Evolutionary conservation across 1,284 basidiomycete genomes (phyloP).

Genomic region (Melampsora abietis-canadensis): DNA sequence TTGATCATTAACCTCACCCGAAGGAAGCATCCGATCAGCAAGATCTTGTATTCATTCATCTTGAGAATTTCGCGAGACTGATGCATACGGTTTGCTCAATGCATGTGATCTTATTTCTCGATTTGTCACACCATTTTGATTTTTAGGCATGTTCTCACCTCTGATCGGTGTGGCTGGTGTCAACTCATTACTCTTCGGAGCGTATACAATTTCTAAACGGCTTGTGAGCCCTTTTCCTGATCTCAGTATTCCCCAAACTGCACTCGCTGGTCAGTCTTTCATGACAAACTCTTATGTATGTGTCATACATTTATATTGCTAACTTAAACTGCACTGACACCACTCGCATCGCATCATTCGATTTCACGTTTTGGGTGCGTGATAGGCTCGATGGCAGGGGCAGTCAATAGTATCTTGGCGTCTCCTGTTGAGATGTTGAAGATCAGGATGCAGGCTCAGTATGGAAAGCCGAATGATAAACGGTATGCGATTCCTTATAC

Average conservation of each 20-base stretch:
- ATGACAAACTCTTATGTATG: background rate
- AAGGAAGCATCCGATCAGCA: background rate
- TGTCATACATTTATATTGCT: background rate
- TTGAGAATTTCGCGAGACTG: background rate
- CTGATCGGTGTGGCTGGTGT: slow-evolving; percentile 92
- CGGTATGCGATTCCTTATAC: slow-evolving; percentile 6
- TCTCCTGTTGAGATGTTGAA: slow-evolving; percentile 67
- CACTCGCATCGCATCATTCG: background rate
- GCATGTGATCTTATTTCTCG: background rate
- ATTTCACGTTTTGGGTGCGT: background rate
- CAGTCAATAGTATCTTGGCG: slow-evolving; percentile 78
- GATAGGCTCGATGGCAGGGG: slow-evolving; percentile 71
- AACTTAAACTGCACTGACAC: too few species aligned
- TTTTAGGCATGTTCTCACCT: slow-evolving; percentile 79
- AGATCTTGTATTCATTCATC: background rate
- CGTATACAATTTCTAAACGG: slow-evolving; percentile 76
- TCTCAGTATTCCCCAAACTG: slow-evolving; percentile 72
- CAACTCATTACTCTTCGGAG: slow-evolving; percentile 89
- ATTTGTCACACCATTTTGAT: background rate
- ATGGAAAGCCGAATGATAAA: slow-evolving; percentile 57
- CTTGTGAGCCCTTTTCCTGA: slow-evolving; percentile 82
- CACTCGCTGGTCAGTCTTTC: slow-evolving; percentile 65
- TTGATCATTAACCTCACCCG: slow-evolving; percentile 6
- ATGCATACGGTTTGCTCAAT: background rate
- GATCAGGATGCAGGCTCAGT: slow-evolving; percentile 96